Evolutionary conservation across 306 rosid species (phyloP).

Genomic region (Trifolium repens): DNA sequence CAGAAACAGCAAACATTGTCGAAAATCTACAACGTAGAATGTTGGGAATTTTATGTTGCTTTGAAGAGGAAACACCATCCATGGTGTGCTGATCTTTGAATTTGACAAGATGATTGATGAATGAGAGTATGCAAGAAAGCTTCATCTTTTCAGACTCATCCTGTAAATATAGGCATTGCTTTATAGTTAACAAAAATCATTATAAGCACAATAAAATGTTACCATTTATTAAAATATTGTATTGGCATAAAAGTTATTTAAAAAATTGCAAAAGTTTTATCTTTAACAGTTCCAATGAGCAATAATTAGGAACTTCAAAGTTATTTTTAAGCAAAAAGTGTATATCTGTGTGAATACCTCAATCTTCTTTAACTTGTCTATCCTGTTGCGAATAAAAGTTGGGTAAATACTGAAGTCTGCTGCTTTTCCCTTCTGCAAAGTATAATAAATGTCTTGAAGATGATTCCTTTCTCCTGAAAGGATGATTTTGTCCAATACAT

Average conservation of each 20-base stretch:
- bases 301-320: not conserved
- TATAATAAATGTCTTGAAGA: conserved; percentile 68
- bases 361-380: not conserved
- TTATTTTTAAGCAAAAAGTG: not conserved
- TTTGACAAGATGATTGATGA: conserved; percentile 78
- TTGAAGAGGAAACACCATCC: conserved; percentile 58
- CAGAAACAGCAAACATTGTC: conserved; percentile 55
- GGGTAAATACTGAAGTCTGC: conserved; percentile 57
- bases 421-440: conserved; percentile 41
- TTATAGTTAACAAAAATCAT: too few species aligned
- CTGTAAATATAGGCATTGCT: conserved; percentile 42
- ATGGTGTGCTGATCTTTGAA: conserved; percentile 69
- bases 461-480: conserved; percentile 68
- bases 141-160: conserved; percentile 73
- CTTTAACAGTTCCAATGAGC: not conserved
- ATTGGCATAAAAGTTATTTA: too few species aligned
- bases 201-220: too few species aligned
- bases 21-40: conserved; percentile 59
- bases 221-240: too few species aligned
- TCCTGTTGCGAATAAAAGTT: conserved; percentile 55
- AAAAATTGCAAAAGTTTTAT: too few species aligned
- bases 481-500: conserved; percentile 77
- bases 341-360: conserved; percentile 15
- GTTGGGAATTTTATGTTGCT: conserved; percentile 63
- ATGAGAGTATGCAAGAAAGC: conserved; percentile 68